Conservation (phyloP, 331 rosid species). For the Quercus tomentella region DNA sequence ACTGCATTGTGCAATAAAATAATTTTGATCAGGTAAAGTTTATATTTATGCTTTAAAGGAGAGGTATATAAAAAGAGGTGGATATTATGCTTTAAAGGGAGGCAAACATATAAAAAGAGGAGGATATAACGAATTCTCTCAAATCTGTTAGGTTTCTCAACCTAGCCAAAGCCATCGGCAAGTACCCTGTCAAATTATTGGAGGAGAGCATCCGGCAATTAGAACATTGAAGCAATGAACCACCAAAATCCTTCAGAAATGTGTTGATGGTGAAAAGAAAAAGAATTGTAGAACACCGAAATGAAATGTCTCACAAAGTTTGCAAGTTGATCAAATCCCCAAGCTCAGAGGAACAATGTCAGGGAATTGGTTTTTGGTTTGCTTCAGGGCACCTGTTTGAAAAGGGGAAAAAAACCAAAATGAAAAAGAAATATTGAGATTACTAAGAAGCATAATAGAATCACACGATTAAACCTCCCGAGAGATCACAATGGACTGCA, state of each 20-base stretch:
- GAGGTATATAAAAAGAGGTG: too few species aligned
- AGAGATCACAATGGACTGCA: background rate
- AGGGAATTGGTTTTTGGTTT: conserved; percentile 43
- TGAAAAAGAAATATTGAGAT: background rate
- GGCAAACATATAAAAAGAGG: background rate
- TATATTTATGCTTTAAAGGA: background rate
- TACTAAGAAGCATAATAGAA: background rate
- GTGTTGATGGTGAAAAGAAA: background rate
- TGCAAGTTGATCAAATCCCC: conserved; percentile 62
- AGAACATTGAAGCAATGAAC: conserved; percentile 8
- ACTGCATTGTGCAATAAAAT: conserved; percentile 47
- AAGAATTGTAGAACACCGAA: background rate
- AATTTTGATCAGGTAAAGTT: background rate
- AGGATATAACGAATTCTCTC: conserved; percentile 18
- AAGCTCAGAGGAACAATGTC: conserved; percentile 59
- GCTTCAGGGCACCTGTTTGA: background rate
- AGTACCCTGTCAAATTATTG: conserved; percentile 60
- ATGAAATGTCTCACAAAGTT: conserved; percentile 49
- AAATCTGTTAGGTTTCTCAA: conserved; percentile 5
- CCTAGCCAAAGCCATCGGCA: conserved; percentile 53
- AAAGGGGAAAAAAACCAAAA: conserved; percentile 3
- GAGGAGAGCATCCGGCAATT: conserved; percentile 67
- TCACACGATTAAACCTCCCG: background rate
- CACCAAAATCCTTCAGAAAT: conserved; percentile 21
- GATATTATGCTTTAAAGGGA: too few species aligned